Conservation (phyloP, 768 basidiomycete species). For the Phaffia australis region DNA sequence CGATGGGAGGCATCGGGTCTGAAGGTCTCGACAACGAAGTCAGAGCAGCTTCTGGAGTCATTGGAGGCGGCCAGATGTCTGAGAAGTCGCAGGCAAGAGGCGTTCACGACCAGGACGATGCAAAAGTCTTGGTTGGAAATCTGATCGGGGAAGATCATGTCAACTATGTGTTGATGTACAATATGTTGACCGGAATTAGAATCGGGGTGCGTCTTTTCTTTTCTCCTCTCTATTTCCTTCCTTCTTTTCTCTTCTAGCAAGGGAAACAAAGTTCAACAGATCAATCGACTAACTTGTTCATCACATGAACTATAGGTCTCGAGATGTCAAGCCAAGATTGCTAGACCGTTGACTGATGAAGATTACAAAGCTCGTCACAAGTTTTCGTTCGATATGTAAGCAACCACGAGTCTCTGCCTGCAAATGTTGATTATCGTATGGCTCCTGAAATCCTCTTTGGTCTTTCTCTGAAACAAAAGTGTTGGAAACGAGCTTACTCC, state of each 20-base stretch:
- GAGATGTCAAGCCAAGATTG: constrained; percentile 88
- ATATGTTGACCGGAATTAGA: constrained; percentile 98
- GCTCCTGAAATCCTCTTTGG: not conserved
- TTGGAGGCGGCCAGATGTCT: constrained; percentile 20
- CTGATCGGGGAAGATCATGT: constrained; percentile 96
- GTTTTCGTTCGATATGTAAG: constrained; percentile 88
- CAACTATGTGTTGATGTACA: constrained; percentile 99
- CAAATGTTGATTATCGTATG: not conserved
- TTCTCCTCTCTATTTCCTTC: constrained; percentile 5
- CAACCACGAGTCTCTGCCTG: not conserved
- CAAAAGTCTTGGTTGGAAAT: constrained; percentile 72
- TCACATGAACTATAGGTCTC: constrained; percentile 55
- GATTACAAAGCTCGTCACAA: constrained; percentile 86
- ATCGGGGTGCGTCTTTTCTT: constrained; percentile 59
- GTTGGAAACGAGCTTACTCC: constrained; percentile 97
- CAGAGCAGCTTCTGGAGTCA: constrained; percentile 31
- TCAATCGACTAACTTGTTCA: constrained; percentile 23
- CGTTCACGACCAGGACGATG: constrained; percentile 39
- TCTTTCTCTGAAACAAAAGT: constrained; percentile 42
- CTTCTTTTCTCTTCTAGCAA: not conserved
- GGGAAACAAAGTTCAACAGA: not conserved
- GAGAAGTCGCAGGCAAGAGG: constrained; percentile 8
- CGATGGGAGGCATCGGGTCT: constrained; percentile 35
- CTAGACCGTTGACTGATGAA: constrained; percentile 66
- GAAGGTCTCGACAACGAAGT: constrained; percentile 41